Percentiles rank a stretch among this genome's conserved stretches.
Evolutionary conservation across 2,329 filamentous ascomycete species (phyloP).

Genomic region (Pyricularia grisea): DNA sequence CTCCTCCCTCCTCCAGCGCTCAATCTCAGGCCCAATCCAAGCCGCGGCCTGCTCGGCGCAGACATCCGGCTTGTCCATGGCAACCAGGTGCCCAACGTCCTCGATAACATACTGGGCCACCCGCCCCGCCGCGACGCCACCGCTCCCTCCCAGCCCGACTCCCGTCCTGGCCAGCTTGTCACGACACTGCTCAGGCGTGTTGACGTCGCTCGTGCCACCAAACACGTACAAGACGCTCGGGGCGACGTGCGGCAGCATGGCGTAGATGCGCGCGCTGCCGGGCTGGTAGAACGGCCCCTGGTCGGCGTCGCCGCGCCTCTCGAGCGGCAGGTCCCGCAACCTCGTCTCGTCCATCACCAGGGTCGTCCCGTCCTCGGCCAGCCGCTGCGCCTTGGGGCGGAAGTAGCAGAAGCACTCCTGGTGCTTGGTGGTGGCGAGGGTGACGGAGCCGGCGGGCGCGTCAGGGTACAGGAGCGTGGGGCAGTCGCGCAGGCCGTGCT

Average conservation of each 20-base stretch:
- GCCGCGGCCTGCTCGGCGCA: constrained; percentile 51
- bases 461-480: constrained; percentile 54
- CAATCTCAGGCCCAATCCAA: constrained; percentile 50
- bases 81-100: constrained; percentile 67
- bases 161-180: constrained; percentile 58
- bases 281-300: constrained; percentile 55
- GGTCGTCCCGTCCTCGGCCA: constrained; percentile 23
- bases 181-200: constrained; percentile 35
- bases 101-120: constrained; percentile 59
- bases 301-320: constrained; percentile 21
- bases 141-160: constrained; percentile 55
- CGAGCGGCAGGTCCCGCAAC: constrained; percentile 35
- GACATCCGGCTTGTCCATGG: constrained; percentile 65
- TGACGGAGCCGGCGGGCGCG: constrained; percentile 29
- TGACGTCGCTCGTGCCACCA: constrained; percentile 50
- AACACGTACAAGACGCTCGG: constrained; percentile 63
- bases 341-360: constrained; percentile 27
- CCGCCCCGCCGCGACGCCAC: constrained; percentile 51
- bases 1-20: constrained; percentile 48
- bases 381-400: constrained; percentile 45
- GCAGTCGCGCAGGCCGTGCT: constrained; percentile 64
- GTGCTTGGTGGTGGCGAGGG: constrained; percentile 73
- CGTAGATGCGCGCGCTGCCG: constrained; percentile 48
- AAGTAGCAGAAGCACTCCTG: constrained; percentile 79
- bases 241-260: constrained; percentile 48